These are phyloP conservation scores for Cystobasidiaceae sp. DNA, from an alignment of 1,284 basidiomycete species.

Conservation along the genomic window DNA sequence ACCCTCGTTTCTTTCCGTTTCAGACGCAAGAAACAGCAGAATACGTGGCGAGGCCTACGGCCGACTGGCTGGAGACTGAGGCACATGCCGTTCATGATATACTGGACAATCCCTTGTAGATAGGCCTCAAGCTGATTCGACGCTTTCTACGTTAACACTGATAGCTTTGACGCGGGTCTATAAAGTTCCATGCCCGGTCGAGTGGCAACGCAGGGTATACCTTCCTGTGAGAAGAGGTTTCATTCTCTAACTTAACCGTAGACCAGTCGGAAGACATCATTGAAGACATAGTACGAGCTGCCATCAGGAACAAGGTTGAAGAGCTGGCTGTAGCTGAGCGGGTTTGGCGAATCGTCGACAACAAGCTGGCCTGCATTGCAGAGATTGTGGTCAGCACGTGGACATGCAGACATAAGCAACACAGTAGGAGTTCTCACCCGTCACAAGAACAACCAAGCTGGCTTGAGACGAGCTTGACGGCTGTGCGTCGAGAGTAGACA, in stretches of 20 bases:
- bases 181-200: no score
- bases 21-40: no score
- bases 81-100: no score
- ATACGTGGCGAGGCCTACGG: no score
- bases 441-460: constrained; percentile 79
- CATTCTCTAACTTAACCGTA: constrained; percentile 26
- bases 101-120: no score
- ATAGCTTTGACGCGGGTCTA: no score
- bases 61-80: no score
- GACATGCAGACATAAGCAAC: neutral
- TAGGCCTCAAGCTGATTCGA: no score
- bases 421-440: constrained; percentile 53
- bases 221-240: neutral
- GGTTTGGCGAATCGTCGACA: constrained; percentile 74
- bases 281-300: constrained; percentile 33
- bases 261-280: constrained; percentile 40
- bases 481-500: constrained; percentile 82
- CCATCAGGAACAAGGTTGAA: constrained; percentile 85
- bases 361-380: constrained; percentile 15
- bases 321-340: constrained; percentile 80
- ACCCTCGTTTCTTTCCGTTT: no score
- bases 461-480: constrained; percentile 63
- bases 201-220: neutral
- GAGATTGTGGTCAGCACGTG: constrained; percentile 15
- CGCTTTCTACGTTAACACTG: no score